Conservation (phyloP, 768 basidiomycete species). For the Xerocomus brunneocitrinus region DNA sequence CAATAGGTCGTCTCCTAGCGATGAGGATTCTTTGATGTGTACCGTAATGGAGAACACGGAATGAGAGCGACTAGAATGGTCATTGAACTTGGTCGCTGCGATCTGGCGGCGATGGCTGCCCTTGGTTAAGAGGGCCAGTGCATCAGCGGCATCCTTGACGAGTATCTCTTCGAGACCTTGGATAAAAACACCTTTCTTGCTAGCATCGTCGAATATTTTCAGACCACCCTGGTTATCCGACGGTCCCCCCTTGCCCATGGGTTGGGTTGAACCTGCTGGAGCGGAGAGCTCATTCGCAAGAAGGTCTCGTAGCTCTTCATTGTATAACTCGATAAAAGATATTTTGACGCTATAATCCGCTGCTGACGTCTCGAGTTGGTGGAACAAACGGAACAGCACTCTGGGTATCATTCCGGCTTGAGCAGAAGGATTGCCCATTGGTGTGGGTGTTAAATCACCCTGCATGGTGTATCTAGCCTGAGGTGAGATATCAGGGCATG, state of each 20-base stretch:
- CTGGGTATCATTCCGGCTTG: constrained; percentile 96
- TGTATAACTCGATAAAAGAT: constrained; percentile 94
- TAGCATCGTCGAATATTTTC: constrained; percentile 91
- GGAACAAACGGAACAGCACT: constrained; percentile 85
- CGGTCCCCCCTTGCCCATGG: constrained; percentile 61
- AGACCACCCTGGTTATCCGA: constrained; percentile 58
- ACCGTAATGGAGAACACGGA: constrained; percentile 97
- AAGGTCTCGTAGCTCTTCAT: constrained; percentile 95
- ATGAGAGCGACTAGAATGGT: constrained; percentile 95
- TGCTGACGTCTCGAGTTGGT: constrained; percentile 71
- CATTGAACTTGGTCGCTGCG: constrained; percentile 96
- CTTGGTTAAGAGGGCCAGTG: constrained; percentile 77
- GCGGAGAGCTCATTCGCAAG: constrained; percentile 73
- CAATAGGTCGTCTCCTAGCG: constrained; percentile 80
- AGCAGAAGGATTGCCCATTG: constrained; percentile 81
- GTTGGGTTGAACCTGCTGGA: constrained; percentile 63
- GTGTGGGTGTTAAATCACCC: constrained; percentile 80
- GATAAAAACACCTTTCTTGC: constrained; percentile 85
- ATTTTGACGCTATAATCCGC: constrained; percentile 90
- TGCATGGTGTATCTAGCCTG: constrained; percentile 89
- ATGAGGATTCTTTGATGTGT: constrained; percentile 78
- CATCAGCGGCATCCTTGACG: constrained; percentile 80
- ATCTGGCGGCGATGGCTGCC: constrained; percentile 90
- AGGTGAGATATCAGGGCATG: constrained; percentile 10
- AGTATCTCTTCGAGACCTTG: constrained; percentile 90